phyloP scores from a whole-genome alignment of 306 rosid species.

The Dryas alaskensis region DNA sequence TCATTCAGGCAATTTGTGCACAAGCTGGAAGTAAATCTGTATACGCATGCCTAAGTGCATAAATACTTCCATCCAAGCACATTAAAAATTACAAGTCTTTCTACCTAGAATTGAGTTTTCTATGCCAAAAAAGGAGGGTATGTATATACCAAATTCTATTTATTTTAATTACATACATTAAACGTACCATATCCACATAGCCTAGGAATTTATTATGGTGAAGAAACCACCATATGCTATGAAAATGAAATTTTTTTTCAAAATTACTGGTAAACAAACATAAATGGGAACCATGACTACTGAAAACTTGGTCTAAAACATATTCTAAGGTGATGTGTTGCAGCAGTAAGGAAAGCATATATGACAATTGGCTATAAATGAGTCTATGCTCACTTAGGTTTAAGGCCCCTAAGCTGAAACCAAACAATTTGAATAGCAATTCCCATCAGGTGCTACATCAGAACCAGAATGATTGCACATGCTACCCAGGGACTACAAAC shows the following conservation, averaged over 20 bases:
- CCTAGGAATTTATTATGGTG: background rate
- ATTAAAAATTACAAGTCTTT: background rate
- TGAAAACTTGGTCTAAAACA: background rate
- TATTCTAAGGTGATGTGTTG: background rate
- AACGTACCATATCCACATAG: background rate
- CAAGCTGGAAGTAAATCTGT: background rate
- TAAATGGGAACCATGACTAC: background rate
- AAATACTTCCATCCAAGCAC: background rate
- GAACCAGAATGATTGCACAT: background rate
- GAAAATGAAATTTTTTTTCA: background rate
- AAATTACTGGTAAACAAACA: background rate
- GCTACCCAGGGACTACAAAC: background rate
- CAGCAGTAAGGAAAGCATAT: background rate
- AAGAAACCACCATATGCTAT: background rate
- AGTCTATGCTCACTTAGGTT: background rate
- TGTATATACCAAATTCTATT: background rate
- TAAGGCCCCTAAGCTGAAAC: background rate
- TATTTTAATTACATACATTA: too few relatives aligned
- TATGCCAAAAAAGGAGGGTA: background rate
- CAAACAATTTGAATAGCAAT: background rate
- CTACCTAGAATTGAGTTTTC: background rate
- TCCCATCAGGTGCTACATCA: constrained; percentile 6
- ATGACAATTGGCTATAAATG: background rate
- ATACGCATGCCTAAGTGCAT: background rate
- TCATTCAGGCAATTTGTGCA: background rate